These are phyloP conservation scores for Amanita inopinata DNA, from an alignment of 768 basidiomycete species.

Conservation along the genomic window DNA sequence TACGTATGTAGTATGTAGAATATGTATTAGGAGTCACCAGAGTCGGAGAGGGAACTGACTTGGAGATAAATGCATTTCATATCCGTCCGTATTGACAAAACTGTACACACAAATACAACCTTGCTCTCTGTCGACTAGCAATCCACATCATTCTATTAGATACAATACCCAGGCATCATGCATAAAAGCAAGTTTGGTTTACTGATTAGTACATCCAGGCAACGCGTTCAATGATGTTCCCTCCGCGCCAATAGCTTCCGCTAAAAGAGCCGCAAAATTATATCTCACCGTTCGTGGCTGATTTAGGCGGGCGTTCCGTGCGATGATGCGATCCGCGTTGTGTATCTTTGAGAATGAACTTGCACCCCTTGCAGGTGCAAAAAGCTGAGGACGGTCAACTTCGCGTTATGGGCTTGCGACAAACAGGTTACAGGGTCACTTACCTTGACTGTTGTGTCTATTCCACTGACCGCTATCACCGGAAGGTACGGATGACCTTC, in stretches of 20 bases:
- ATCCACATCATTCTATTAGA: too few relatives aligned
- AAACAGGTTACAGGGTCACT: constrained; percentile 8
- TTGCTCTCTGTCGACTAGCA: not conserved
- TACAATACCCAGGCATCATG: too few relatives aligned
- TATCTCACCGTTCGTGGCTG: constrained; percentile 21
- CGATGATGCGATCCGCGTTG: constrained; percentile 45
- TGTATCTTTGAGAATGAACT: constrained; percentile 46
- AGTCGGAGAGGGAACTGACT: too few relatives aligned
- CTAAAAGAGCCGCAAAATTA: constrained; percentile 19
- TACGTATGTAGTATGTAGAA: constrained; percentile 1
- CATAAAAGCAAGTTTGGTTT: too few relatives aligned
- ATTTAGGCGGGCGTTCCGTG: constrained; percentile 37
- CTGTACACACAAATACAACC: not conserved
- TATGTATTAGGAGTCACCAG: not conserved
- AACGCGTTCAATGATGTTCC: not conserved
- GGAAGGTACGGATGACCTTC: constrained; percentile 78
- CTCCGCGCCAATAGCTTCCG: constrained; percentile 7
- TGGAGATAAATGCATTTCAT: too few relatives aligned
- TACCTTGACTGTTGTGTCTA: constrained; percentile 80
- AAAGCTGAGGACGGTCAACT: constrained; percentile 35
- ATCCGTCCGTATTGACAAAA: constrained; percentile 3
- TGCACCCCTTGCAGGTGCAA: constrained; percentile 41
- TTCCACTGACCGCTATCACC: constrained; percentile 78
- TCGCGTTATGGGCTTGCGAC: too few relatives aligned
- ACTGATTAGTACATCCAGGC: constrained; percentile 9